phyloP scores from a whole-genome alignment of 2,329 filamentous ascomycete species.

The Incumbomyces lentus region DNA sequence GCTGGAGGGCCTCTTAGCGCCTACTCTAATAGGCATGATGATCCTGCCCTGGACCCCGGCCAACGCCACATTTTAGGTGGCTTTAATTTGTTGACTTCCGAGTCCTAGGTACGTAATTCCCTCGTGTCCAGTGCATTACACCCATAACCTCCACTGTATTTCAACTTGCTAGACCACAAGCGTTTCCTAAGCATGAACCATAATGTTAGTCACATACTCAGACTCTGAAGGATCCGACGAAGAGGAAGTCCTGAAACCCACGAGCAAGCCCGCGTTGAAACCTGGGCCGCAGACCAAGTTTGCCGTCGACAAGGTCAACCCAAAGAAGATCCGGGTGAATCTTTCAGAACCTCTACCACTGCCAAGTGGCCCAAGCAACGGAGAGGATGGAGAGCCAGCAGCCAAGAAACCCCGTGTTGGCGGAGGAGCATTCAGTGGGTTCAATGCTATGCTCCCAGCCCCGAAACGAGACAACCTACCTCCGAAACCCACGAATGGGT shows the following conservation, averaged over 20 bases:
- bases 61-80: too few species aligned
- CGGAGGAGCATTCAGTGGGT: conserved; percentile 58
- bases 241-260: conserved; percentile 34
- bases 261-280: conserved; percentile 27
- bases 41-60: too few species aligned
- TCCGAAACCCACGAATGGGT: conserved; percentile 18
- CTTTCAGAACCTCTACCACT: conserved; percentile 48
- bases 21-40: too few species aligned
- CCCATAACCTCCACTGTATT: too few species aligned
- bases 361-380: conserved; percentile 29
- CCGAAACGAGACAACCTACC: conserved; percentile 50
- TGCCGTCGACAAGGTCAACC: conserved; percentile 69
- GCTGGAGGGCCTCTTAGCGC: too few species aligned
- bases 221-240: conserved; percentile 63
- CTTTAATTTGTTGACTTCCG: too few species aligned
- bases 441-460: conserved; percentile 77
- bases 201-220: conserved; percentile 75
- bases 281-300: conserved; percentile 53
- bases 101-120: too few species aligned
- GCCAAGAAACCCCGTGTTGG: conserved; percentile 60
- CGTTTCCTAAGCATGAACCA: conserved; percentile 25
- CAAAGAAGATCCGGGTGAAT: conserved; percentile 73
- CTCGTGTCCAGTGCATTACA: too few species aligned
- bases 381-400: conserved; percentile 48
- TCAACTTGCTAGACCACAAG: too few species aligned